These are phyloP conservation scores for Tubosaeta sp. DNA, from an alignment of 768 basidiomycete species.

Conservation along the genomic window DNA sequence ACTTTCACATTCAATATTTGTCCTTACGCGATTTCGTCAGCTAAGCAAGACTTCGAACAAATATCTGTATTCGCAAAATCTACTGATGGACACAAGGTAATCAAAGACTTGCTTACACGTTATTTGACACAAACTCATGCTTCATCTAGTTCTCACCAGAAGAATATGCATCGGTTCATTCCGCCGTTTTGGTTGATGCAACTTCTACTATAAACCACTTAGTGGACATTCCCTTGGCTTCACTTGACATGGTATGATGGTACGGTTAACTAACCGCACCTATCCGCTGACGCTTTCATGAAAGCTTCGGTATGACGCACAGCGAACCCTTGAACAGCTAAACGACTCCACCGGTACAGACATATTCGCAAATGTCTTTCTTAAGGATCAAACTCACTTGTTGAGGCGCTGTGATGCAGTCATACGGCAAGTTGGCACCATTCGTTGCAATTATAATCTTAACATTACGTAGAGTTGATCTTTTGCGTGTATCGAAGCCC, in stretches of 20 bases:
- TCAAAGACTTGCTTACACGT: slow-evolving; percentile 4
- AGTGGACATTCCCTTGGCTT: slow-evolving; percentile 68
- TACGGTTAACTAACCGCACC: neutral
- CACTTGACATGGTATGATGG: slow-evolving; percentile 65
- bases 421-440: slow-evolving; percentile 47
- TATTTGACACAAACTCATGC: neutral
- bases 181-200: slow-evolving; percentile 73
- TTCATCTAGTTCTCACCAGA: slow-evolving; percentile 54
- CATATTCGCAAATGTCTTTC: slow-evolving; percentile 66
- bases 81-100: slow-evolving; percentile 50
- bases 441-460: slow-evolving; percentile 2
- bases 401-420: slow-evolving; percentile 70
- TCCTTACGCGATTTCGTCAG: slow-evolving; percentile 36
- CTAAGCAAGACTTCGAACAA: slow-evolving; percentile 62
- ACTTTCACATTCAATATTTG: neutral
- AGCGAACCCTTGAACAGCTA: slow-evolving; percentile 62
- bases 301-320: slow-evolving; percentile 75
- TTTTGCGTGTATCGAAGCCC: slow-evolving; percentile 37
- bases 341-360: slow-evolving; percentile 42
- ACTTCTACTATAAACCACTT: slow-evolving; percentile 75
- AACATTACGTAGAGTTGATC: slow-evolving; percentile 42
- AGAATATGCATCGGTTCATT: slow-evolving; percentile 48
- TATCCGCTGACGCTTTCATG: slow-evolving; percentile 2
- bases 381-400: slow-evolving; percentile 64
- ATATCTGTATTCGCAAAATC: slow-evolving; percentile 59